Conservation (phyloP, 2,329 filamentous ascomycete species). For the Penicillium sp. region DNA sequence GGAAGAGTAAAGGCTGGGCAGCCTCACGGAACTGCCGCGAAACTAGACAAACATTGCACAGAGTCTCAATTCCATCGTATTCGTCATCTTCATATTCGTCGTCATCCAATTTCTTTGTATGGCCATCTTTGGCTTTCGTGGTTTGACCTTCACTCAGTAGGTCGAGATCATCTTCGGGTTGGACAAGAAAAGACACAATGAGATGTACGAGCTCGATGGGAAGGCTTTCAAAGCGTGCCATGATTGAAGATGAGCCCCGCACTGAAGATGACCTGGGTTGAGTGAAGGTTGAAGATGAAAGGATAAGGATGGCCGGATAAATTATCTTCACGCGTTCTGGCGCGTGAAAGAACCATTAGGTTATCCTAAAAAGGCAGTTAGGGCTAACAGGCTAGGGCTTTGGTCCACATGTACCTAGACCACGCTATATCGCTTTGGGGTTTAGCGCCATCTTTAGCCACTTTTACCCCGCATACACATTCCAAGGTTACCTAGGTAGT, state of each 20-base stretch:
- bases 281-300: background rate
- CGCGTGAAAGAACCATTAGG: background rate
- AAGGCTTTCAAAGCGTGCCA: conserved; percentile 19
- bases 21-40: conserved; percentile 20
- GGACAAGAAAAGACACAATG: conserved; percentile 13
- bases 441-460: background rate
- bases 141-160: background rate
- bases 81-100: background rate
- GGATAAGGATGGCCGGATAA: background rate
- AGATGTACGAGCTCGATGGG: conserved; percentile 21
- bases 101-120: background rate
- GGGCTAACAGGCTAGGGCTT: background rate
- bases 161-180: background rate
- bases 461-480: background rate
- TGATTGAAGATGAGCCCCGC: conserved; percentile 2
- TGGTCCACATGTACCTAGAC: background rate
- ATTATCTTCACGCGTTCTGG: background rate
- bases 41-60: conserved; percentile 22
- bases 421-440: background rate
- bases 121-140: background rate
- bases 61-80: background rate
- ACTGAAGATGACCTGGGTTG: background rate
- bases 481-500: too few relatives aligned
- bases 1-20: conserved; percentile 25
- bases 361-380: background rate